Evolutionary conservation across 176 grass and related monocot species (phyloP).

Genomic region (Typha latifolia): DNA sequence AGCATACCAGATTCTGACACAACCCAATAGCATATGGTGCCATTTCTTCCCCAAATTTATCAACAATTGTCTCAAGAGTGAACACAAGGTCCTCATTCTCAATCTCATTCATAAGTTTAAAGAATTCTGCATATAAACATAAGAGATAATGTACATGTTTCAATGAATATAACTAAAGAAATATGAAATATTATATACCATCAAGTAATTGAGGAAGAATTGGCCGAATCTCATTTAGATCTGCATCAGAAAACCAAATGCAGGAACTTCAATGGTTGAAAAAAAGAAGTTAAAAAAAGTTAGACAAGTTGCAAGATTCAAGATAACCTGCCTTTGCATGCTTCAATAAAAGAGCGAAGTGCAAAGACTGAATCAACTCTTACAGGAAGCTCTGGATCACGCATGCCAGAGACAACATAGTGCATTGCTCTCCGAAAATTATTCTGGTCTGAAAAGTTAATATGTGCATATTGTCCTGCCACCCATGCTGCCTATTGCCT

Average conservation of each 20-base stretch:
- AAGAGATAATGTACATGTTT: slow-evolving; percentile 1
- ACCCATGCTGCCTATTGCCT: slow-evolving; percentile 76
- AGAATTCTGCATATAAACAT: slow-evolving; percentile 48
- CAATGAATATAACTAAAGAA: slow-evolving; percentile 5
- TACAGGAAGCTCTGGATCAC: slow-evolving; percentile 77
- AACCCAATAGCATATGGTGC: slow-evolving; percentile 83
- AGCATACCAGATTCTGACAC: slow-evolving; percentile 74
- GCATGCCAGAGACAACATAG: slow-evolving; percentile 56
- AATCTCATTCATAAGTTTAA: slow-evolving; percentile 88
- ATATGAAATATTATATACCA: slow-evolving; percentile 36
- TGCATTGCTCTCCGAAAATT: slow-evolving; percentile 66
- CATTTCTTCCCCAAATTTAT: slow-evolving; percentile 98
- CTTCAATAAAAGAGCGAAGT: slow-evolving; percentile 84
- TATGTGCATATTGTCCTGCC: slow-evolving; percentile 92
- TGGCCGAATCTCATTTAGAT: slow-evolving; percentile 72
- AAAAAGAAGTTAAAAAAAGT: not conserved
- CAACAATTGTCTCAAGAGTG: slow-evolving; percentile 83
- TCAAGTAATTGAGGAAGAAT: slow-evolving; percentile 88
- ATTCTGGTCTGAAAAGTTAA: slow-evolving; percentile 50
- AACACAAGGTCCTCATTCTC: slow-evolving; percentile 94
- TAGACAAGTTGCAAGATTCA: not conserved
- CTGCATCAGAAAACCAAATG: slow-evolving; percentile 24
- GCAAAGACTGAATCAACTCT: slow-evolving; percentile 93
- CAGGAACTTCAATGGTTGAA: not conserved
- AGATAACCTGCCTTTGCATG: slow-evolving; percentile 58